Conservation (phyloP, 1,284 basidiomycete genomes). For the Irpex sp. region DNA sequence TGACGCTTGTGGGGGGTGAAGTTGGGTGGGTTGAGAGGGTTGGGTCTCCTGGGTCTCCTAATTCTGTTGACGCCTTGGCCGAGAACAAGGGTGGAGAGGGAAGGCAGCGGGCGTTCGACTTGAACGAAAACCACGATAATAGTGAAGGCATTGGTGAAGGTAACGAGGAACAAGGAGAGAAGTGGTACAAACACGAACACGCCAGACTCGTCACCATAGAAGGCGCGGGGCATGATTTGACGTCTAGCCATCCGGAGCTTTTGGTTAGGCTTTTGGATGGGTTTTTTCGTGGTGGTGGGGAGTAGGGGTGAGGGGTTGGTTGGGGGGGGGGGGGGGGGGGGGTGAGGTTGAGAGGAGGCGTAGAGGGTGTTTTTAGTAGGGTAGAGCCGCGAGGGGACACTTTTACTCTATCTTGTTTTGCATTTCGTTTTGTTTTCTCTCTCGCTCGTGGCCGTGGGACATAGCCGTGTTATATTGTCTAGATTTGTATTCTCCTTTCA, state of each 20-base stretch:
- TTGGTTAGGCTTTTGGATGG: slow-evolving; percentile 36
- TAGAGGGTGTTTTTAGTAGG: no score
- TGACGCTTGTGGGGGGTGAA: slow-evolving; percentile 40
- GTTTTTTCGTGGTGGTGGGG: slow-evolving; percentile 30
- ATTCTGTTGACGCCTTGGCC: no score
- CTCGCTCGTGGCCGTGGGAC: no score
- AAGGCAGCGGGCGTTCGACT: background rate
- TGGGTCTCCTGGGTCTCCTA: no score
- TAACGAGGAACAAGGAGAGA: no score
- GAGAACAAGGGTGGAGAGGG: background rate
- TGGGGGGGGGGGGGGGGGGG: no score
- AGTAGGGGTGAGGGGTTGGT: no score
- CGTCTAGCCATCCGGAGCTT: slow-evolving; percentile 48
- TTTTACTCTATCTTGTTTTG: background rate
- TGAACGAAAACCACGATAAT: background rate
- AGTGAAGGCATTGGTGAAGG: background rate
- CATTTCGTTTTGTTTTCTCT: background rate
- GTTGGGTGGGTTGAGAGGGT: background rate
- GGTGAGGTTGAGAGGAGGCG: no score
- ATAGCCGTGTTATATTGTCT: no score
- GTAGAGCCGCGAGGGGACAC: no score
- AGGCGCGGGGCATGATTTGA: slow-evolving; percentile 63
- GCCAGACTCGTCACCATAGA: slow-evolving; percentile 53
- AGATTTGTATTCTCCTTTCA: no score
- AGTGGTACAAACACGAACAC: slow-evolving; percentile 8